Evolutionary conservation across 805 yeast genomes (phyloP).

Genomic region (Brettanomyces nanus): DNA sequence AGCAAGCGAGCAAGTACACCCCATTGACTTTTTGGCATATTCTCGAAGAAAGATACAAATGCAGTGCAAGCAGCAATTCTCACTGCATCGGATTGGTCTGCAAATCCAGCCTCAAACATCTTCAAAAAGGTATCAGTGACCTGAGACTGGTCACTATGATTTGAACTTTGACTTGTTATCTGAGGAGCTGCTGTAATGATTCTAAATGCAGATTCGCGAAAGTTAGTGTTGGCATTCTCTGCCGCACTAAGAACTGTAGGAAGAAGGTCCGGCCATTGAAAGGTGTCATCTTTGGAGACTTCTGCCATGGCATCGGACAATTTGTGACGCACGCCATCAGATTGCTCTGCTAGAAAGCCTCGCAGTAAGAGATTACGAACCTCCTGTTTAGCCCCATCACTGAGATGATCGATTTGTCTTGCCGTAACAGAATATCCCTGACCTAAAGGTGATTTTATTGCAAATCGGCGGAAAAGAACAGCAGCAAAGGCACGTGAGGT

Average conservation of each 20-base stretch:
- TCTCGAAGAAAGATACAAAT: constrained; percentile 81
- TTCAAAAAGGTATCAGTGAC: constrained; percentile 43
- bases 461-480: constrained; percentile 81
- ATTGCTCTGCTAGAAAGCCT: constrained; percentile 64
- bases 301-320: constrained; percentile 92
- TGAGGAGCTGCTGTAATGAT: constrained; percentile 81
- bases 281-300: constrained; percentile 62
- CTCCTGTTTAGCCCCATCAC: constrained; percentile 48
- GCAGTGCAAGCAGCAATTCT: constrained; percentile 89
- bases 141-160: constrained; percentile 4
- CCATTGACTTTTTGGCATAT: constrained; percentile 76
- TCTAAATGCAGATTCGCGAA: constrained; percentile 87
- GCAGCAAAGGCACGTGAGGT: constrained; percentile 68
- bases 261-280: constrained; percentile 70
- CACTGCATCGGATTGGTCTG: constrained; percentile 72
- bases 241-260: constrained; percentile 65
- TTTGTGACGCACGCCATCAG: constrained; percentile 81
- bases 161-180: constrained; percentile 42
- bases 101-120: constrained; percentile 73
- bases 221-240: constrained; percentile 42
- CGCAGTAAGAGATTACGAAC: constrained; percentile 58
- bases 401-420: constrained; percentile 67
- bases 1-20: constrained; percentile 64
- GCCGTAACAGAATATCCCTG: constrained; percentile 56
- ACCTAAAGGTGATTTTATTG: constrained; percentile 68